Evolutionary conservation across 768 basidiomycete genomes (phyloP), one percentile per base, ranked within the genome.

Genomic region (Suillus bovinus): DNA sequence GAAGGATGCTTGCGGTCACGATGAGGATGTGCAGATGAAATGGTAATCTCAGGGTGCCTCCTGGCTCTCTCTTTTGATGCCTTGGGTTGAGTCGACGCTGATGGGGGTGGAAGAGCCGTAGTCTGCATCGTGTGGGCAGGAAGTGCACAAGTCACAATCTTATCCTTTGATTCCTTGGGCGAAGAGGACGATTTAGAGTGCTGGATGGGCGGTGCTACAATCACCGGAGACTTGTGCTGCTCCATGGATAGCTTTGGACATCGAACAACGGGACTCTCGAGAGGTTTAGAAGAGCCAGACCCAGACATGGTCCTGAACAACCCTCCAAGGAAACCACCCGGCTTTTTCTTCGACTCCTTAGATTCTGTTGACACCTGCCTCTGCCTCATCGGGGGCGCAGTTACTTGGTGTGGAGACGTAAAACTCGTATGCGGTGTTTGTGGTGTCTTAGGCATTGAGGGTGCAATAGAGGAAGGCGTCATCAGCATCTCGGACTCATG

Each of bases 381-480:
- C 58, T 61, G 44, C 33, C 74, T 67, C 27, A 60, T 61, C 22
- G 71, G 71, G 34, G 64, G 41, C 29, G 67, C 47, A 22, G 53
- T 61, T 16, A 63, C 10, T 20, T 67, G 66, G 42, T 58, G 56
- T 2, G 46, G 49, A 53, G 39, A 13, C 14, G 17, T 20, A 16
- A 56, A 56, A 20, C 44, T 64, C 11, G 65, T 55, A 20, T 58
- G 52, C 20, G 63, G 77, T 14, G 80, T 74, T 58, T 80, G 29
- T 3, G 50, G 50, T n/a, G 49, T 50, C 29, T 29, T 80, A 42
- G 81, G 70, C 61, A 79, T 74, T 0, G 78, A 78, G 4, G 77
- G 82, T 4, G 84, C 84, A 20, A 89, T 80, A 1, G 88, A 88
- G 14, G 87, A 88, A 6, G 88, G 87, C 0, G 88, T 89, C 68